Evolutionary conservation across 1,139 yeast species (phyloP).

Genomic region (Kodamaea sp.): DNA sequence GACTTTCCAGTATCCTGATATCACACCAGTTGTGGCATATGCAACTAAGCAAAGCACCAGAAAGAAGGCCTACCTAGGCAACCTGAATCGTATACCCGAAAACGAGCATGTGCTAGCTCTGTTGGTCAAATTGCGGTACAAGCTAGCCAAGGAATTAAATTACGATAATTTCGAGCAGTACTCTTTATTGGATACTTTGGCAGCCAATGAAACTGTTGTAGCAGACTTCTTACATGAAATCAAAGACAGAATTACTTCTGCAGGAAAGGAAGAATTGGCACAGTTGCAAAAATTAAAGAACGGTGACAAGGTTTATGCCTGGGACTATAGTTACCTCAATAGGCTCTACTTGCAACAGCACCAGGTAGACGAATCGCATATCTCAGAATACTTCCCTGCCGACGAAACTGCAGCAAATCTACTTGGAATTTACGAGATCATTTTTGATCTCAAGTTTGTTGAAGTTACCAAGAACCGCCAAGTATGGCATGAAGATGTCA

Average conservation of each 20-base stretch:
- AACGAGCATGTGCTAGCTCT: slow-evolving; percentile 62
- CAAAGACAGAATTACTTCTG: slow-evolving; percentile 53
- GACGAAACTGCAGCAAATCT: slow-evolving; percentile 65
- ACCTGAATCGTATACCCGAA: slow-evolving; percentile 62
- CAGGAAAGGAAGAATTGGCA: slow-evolving; percentile 58
- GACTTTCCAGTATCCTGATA: slow-evolving; percentile 80
- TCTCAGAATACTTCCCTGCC: slow-evolving; percentile 79
- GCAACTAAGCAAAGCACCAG: slow-evolving; percentile 67
- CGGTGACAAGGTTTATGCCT: slow-evolving; percentile 54
- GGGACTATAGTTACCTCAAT: slow-evolving; percentile 74
- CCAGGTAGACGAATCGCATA: slow-evolving; percentile 68
- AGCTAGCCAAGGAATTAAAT: slow-evolving; percentile 64
- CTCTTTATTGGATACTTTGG: slow-evolving; percentile 56
- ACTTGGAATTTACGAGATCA: slow-evolving; percentile 67
- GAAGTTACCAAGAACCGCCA: slow-evolving; percentile 38
- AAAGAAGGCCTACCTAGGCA: slow-evolving; percentile 62
- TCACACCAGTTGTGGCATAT: slow-evolving; percentile 72
- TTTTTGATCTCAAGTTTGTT: slow-evolving; percentile 67
- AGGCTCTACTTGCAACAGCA: slow-evolving; percentile 65
- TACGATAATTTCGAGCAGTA: slow-evolving; percentile 68
- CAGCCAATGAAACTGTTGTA: slow-evolving; percentile 51
- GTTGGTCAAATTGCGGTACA: slow-evolving; percentile 60
- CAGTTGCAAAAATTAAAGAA: slow-evolving; percentile 49
- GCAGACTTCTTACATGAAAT: slow-evolving; percentile 59
- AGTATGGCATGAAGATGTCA: slow-evolving; percentile 78